These are phyloP conservation scores for Erythrobasidium hasegawianum DNA, from an alignment of 1,284 basidiomycete species.

Conservation along the genomic window DNA sequence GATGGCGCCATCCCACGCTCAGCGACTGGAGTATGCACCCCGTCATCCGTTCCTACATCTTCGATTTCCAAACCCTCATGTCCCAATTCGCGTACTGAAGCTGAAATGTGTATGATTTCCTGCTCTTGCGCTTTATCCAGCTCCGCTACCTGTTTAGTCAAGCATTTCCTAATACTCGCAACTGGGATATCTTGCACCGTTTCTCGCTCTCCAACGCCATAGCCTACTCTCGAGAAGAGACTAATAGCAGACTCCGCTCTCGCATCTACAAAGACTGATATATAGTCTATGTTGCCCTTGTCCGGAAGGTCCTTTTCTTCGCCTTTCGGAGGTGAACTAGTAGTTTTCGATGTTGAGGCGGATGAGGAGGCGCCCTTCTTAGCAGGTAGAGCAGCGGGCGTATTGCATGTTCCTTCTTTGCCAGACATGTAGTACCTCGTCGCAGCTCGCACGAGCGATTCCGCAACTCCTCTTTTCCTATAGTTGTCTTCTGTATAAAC, in stretches of 20 bases:
- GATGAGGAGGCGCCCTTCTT: too few relatives aligned
- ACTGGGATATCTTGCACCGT: slow-evolving; percentile 24
- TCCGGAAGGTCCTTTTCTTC: neutral
- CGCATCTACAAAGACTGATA: slow-evolving; percentile 31
- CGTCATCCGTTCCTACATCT: neutral
- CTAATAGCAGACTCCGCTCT: slow-evolving; percentile 16
- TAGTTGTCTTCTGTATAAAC: slow-evolving; percentile 29
- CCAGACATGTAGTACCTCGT: slow-evolving; percentile 21
- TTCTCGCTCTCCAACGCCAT: slow-evolving; percentile 19
- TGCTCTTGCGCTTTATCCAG: slow-evolving; percentile 3
- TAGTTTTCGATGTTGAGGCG: neutral
- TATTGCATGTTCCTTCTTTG: neutral
- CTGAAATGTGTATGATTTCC: neutral
- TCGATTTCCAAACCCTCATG: neutral
- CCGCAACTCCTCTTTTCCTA: slow-evolving; percentile 29
- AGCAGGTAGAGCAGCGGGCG: neutral
- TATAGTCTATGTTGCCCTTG: slow-evolving; percentile 11
- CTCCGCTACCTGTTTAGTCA: slow-evolving; percentile 7
- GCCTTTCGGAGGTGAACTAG: neutral
- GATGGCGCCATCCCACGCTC: neutral
- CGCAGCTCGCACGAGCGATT: slow-evolving; percentile 25
- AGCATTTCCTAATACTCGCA: slow-evolving; percentile 5
- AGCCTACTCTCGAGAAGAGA: slow-evolving; percentile 26
- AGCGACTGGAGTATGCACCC: neutral
- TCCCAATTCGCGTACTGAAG: neutral